Evolutionary conservation across 495 filamentous ascomycete species (phyloP).

Genomic region (Talaromyces nanjingensis): DNA sequence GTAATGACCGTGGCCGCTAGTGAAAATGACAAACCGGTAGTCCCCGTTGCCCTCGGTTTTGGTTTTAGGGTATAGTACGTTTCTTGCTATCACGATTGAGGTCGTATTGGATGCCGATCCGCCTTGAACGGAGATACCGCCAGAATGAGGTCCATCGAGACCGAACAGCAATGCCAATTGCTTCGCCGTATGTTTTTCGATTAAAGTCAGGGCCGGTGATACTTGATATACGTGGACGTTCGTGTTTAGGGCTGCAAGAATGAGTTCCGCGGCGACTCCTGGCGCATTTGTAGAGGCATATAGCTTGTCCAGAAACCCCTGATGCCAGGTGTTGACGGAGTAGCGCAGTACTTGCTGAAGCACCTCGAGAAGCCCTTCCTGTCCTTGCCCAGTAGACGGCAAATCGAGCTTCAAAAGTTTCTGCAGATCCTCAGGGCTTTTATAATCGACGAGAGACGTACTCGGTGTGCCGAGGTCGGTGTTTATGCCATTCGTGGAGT

Average conservation of each 20-base stretch:
- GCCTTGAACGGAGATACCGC: slow-evolving; percentile 82
- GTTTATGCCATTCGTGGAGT: slow-evolving; percentile 45
- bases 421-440: slow-evolving; percentile 62
- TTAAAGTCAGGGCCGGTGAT: slow-evolving; percentile 76
- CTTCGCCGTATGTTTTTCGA: slow-evolving; percentile 71
- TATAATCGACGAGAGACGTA: slow-evolving; percentile 61
- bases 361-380: slow-evolving; percentile 61
- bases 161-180: slow-evolving; percentile 71
- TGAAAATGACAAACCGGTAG: slow-evolving; percentile 75
- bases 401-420: slow-evolving; percentile 58
- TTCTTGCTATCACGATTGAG: slow-evolving; percentile 83
- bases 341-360: slow-evolving; percentile 65
- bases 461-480: slow-evolving; percentile 36
- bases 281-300: slow-evolving; percentile 83
- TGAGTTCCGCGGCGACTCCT: slow-evolving; percentile 73
- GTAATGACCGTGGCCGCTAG: slow-evolving; percentile 84
- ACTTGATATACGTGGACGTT: slow-evolving; percentile 88
- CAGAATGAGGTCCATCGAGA: slow-evolving; percentile 62
- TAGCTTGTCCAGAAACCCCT: slow-evolving; percentile 89
- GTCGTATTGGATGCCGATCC: slow-evolving; percentile 82
- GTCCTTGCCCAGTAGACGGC: slow-evolving; percentile 57
- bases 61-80: slow-evolving; percentile 69
- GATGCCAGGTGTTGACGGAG: slow-evolving; percentile 94
- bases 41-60: slow-evolving; percentile 62
- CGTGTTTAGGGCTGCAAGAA: slow-evolving; percentile 79